Evolutionary conservation across 2,329 filamentous ascomycete genomes (phyloP).

Genomic region (Alternaria rosae): DNA sequence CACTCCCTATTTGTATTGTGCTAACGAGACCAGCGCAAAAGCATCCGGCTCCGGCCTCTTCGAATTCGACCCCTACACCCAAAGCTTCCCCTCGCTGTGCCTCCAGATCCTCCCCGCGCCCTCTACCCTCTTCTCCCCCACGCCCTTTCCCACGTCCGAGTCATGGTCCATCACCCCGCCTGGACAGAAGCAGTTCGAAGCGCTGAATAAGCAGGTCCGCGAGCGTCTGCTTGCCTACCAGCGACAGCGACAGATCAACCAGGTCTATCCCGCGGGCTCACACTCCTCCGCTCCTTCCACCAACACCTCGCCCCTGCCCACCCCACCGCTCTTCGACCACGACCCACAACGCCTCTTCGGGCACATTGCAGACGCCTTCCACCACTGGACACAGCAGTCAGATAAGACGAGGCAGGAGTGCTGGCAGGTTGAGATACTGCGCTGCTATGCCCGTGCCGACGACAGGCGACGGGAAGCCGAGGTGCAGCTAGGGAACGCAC

Average conservation of each 20-base stretch:
- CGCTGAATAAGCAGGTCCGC: constrained; percentile 71
- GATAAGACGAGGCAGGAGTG: constrained; percentile 53
- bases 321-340: constrained; percentile 57
- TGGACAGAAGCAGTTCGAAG: constrained; percentile 74
- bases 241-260: constrained; percentile 46
- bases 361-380: constrained; percentile 79
- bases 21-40: constrained; percentile 49
- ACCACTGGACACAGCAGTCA: constrained; percentile 75
- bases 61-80: constrained; percentile 83
- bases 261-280: constrained; percentile 38
- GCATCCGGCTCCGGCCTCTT: constrained; percentile 59
- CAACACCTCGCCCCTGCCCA: constrained; percentile 46
- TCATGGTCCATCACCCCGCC: constrained; percentile 86
- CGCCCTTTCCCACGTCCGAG: constrained; percentile 76
- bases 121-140: constrained; percentile 81
- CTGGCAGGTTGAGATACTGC: constrained; percentile 58
- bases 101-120: constrained; percentile 82
- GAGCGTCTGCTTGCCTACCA: constrained; percentile 64
- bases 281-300: constrained; percentile 38
- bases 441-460: constrained; percentile 53
- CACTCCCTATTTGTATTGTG: neutral
- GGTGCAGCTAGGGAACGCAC: constrained; percentile 49
- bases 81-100: constrained; percentile 86
- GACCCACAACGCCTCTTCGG: constrained; percentile 73
- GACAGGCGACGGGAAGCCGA: constrained; percentile 49